Conservation (phyloP, 148 eudicot genomes). For the Nepenthes mirabilis region DNA sequence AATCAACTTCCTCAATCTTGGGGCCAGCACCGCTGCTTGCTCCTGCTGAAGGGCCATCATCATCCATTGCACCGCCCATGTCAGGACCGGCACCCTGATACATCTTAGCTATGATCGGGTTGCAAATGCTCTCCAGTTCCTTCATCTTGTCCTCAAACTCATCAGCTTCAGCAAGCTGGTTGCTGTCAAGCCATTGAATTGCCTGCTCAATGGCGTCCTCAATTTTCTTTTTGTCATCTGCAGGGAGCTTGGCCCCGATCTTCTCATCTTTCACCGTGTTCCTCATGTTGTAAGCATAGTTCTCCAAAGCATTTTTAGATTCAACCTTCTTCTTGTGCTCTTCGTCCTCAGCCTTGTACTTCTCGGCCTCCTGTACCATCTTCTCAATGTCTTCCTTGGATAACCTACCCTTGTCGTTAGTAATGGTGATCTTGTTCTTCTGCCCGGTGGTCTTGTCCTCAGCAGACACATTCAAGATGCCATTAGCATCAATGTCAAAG, state of each 20-base stretch:
- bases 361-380: slow-evolving; percentile 5
- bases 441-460: slow-evolving; percentile 6
- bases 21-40: neutral
- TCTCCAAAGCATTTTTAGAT: slow-evolving; percentile 1
- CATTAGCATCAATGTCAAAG: slow-evolving; percentile 2
- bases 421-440: slow-evolving; percentile 4
- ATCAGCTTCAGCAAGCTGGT: slow-evolving; percentile 2
- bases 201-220: slow-evolving; percentile 2
- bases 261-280: slow-evolving; percentile 4
- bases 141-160: slow-evolving; percentile 1
- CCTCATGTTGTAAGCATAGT: slow-evolving; percentile 1
- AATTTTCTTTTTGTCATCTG: neutral
- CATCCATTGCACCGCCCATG: neutral
- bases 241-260: neutral
- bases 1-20: slow-evolving; percentile 1
- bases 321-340: slow-evolving; percentile 7
- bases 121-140: neutral
- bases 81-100: neutral
- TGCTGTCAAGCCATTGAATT: slow-evolving; percentile 1
- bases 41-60: neutral
- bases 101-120: neutral
- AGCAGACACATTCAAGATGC: slow-evolving; percentile 1
- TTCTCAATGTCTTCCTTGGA: neutral
- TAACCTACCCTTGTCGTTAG: neutral
- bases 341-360: slow-evolving; percentile 5